These are phyloP conservation scores for Penicillium nucicola DNA, from an alignment of 495 filamentous ascomycete genomes.

Conservation along the genomic window DNA sequence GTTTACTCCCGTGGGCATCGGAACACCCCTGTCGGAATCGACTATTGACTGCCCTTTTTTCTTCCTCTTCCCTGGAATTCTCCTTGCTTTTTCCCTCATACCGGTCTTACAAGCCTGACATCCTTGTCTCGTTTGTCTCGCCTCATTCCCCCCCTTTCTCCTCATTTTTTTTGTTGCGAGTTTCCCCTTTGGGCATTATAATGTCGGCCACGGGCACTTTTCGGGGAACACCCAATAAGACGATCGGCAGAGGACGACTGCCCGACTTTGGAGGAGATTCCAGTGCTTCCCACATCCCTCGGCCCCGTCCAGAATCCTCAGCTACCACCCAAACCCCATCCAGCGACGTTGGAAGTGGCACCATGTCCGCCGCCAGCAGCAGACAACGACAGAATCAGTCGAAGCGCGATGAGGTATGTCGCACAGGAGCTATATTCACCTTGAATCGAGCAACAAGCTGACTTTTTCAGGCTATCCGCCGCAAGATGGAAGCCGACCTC, in stretches of 20 bases:
- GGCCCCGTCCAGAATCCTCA: slow-evolving; percentile 70
- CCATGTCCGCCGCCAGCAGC: slow-evolving; percentile 73
- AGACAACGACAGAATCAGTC: slow-evolving; percentile 86
- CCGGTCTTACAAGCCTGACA: slow-evolving; percentile 13
- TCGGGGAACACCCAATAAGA: slow-evolving; percentile 45
- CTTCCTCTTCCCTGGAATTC: slow-evolving; percentile 7
- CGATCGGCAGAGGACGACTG: slow-evolving; percentile 59
- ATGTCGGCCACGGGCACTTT: slow-evolving; percentile 61
- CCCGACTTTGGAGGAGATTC: slow-evolving; percentile 69
- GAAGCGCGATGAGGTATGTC: slow-evolving; percentile 93
- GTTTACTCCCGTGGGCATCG: slow-evolving; percentile 5
- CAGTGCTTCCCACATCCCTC: slow-evolving; percentile 69
- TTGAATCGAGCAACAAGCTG: slow-evolving; percentile 1
- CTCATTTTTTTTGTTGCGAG: slow-evolving; percentile 18
- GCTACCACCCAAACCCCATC: slow-evolving; percentile 57
- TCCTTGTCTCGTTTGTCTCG: slow-evolving; percentile 16
- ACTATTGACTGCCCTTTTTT: slow-evolving; percentile 22
- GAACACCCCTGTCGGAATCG: slow-evolving; percentile 32
- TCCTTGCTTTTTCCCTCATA: slow-evolving; percentile 18
- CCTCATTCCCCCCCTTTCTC: slow-evolving; percentile 12
- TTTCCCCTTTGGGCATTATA: slow-evolving; percentile 19
- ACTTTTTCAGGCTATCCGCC: slow-evolving; percentile 76
- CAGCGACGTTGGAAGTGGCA: slow-evolving; percentile 49
- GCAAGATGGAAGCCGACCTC: slow-evolving; percentile 95
- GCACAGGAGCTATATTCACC: not conserved